Base-by-base conservation (phyloP, 208 protist species). In the Borovskyia barvae region DNA sequence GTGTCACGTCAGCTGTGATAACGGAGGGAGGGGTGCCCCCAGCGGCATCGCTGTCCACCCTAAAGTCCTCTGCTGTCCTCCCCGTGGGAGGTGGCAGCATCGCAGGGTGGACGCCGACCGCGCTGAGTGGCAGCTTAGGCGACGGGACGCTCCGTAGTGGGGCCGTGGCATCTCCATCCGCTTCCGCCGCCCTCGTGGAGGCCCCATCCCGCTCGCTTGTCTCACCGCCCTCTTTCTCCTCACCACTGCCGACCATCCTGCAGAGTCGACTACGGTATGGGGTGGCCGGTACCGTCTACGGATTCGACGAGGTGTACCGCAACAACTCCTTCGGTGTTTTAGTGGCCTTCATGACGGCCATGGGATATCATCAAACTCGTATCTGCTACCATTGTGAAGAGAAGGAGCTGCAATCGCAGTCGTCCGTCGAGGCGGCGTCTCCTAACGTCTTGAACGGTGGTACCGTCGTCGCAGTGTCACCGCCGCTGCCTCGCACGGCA, bases 321-420 rank as follows among this genome's bases (percentile, higher is more conserved):
- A 69, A 72, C 40, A 72, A 56, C 33, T 74, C 39, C 17, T 74
- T 88, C 35, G 63, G 64, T 28, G 55, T 82, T 19, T 59, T 75
- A 53, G 65, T 41, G 6, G 75, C 68, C 14, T 50, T 88, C 36
- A 69, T 76, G 46, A 69, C 77, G 2, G 66, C 43, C 11, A 47
- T 73, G 9, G 77, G 77, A 6, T 63, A 69, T 33, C 52, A 61
- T 7, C 63, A 72, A 15, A 43, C n/a, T n/a, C n/a, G n/a, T n/a
- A n/a, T n/a, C n/a, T n/a, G n/a, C n/a, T n/a, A n/a, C n/a, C n/a
- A n/a, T n/a, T n/a, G n/a, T n/a, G n/a, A n/a, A n/a, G n/a, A n/a
- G n/a, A n/a, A n/a, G n/a, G n/a, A n/a, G n/a, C n/a, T n/a, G n/a
- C 24, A 58, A 30, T 36, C 42, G 14, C 15, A 54, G 61, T n/a